Conservation (phyloP, 2,329 filamentous ascomycete genomes). For the Fusarium vanettenii region DNA sequence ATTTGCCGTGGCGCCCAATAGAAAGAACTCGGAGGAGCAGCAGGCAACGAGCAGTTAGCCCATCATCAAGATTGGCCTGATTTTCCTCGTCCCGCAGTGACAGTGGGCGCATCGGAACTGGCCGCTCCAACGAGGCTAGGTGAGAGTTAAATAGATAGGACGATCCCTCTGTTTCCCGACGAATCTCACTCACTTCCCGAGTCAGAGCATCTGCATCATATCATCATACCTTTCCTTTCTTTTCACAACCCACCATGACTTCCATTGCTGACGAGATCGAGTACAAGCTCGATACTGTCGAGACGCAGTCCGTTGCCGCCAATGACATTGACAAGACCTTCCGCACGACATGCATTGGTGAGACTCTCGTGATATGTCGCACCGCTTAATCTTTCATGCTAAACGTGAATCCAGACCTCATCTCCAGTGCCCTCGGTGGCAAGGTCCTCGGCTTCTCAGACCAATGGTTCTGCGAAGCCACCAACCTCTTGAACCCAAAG, state of each 20-base stretch:
- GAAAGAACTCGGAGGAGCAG: constrained; percentile 1
- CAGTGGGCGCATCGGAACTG: constrained; percentile 44
- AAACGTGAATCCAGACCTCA: constrained; percentile 60
- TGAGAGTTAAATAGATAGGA: constrained; percentile 36
- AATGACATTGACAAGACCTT: constrained; percentile 71
- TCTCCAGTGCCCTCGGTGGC: constrained; percentile 71
- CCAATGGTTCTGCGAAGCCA: constrained; percentile 75
- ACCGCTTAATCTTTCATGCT: neutral
- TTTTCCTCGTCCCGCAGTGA: neutral
- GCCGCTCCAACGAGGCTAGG: constrained; percentile 40
- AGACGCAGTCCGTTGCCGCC: constrained; percentile 60
- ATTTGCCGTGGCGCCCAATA: constrained; percentile 29
- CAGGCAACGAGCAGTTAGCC: constrained; percentile 4
- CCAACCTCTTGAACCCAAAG: constrained; percentile 73
- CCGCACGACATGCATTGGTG: constrained; percentile 71
- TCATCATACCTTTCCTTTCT: neutral
- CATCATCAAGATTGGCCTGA: constrained; percentile 12
- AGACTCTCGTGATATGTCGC: constrained; percentile 34
- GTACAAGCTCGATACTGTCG: constrained; percentile 68
- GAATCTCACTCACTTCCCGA: neutral
- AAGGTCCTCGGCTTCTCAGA: constrained; percentile 74
- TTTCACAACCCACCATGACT: constrained; percentile 44
- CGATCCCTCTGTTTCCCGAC: constrained; percentile 2
- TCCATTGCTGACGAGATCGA: constrained; percentile 58
- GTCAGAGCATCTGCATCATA: neutral